Conservation (phyloP, 495 filamentous ascomycete species). For the Penicillium flavigenum region DNA sequence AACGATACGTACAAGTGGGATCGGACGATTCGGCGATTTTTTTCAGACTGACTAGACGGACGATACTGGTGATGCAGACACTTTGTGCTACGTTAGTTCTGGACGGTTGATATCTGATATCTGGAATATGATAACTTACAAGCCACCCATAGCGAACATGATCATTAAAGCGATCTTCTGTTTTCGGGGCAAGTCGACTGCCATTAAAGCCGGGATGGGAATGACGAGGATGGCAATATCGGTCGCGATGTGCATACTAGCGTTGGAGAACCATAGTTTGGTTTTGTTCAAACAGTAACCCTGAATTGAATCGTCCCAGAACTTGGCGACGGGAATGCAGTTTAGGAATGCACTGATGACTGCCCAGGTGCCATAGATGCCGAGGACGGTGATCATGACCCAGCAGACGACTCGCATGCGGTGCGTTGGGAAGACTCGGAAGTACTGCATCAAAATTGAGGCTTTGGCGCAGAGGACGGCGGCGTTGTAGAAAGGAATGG, state of each 20-base stretch:
- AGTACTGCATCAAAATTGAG: slow-evolving; percentile 52
- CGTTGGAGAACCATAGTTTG: slow-evolving; percentile 51
- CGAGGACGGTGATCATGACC: slow-evolving; percentile 43
- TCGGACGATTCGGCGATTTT: slow-evolving; percentile 41
- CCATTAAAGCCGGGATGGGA: slow-evolving; percentile 47
- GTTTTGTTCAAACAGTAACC: slow-evolving; percentile 43
- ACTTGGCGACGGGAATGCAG: slow-evolving; percentile 48
- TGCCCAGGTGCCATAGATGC: slow-evolving; percentile 41
- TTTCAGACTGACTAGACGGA: slow-evolving; percentile 41
- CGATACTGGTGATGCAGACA: slow-evolving; percentile 47
- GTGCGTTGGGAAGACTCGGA: slow-evolving; percentile 45
- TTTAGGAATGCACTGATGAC: slow-evolving; percentile 47
- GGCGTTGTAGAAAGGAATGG: slow-evolving; percentile 49
- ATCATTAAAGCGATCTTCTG: slow-evolving; percentile 49
- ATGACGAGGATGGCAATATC: slow-evolving; percentile 54
- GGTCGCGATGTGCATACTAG: slow-evolving; percentile 52
- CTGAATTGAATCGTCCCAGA: slow-evolving; percentile 36
- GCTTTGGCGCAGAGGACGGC: slow-evolving; percentile 52
- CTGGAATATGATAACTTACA: slow-evolving; percentile 38
- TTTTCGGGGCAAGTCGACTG: slow-evolving; percentile 45
- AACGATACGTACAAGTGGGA: slow-evolving; percentile 39
- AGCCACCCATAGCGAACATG: slow-evolving; percentile 52
- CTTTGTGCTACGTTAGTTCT: slow-evolving; percentile 23
- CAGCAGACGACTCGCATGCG: slow-evolving; percentile 44
- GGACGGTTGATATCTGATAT: slow-evolving; percentile 3